Evolutionary conservation across 129 eudicot genomes (phyloP).

Genomic region (Artemisia annua): DNA sequence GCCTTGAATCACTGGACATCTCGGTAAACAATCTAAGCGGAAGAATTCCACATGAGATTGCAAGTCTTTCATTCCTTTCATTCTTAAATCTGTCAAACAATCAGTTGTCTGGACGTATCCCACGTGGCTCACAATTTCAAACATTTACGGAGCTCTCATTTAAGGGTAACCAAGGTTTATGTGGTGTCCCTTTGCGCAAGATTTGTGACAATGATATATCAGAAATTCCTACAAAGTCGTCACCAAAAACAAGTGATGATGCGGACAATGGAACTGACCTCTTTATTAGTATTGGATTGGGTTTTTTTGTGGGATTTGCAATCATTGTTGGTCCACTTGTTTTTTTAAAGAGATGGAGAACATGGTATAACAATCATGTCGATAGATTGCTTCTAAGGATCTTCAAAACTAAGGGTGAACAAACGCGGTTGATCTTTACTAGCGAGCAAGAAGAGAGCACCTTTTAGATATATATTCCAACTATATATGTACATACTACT

Average conservation of each 20-base stretch:
- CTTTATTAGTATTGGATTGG: constrained; percentile 17
- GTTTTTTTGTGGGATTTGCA: constrained; percentile 20
- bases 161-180: neutral
- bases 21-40: neutral
- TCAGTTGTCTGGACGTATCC: neutral
- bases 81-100: neutral
- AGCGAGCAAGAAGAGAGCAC: neutral
- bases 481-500: neutral
- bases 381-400: constrained; percentile 17
- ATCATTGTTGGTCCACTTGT: constrained; percentile 26
- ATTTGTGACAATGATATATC: neutral
- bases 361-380: constrained; percentile 14
- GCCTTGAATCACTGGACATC: too few species aligned
- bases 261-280: neutral
- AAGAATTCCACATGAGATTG: neutral
- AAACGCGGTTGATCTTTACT: neutral
- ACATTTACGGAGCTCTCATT: neutral
- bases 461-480: too few species aligned
- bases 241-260: neutral
- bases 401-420: neutral
- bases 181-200: neutral
- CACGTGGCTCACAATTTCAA: constrained; percentile 7
- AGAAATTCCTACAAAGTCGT: neutral
- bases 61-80: neutral
- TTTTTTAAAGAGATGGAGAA: constrained; percentile 17